phyloP scores from a whole-genome alignment of 345 rosid species.

The Laguncularia racemosa region DNA sequence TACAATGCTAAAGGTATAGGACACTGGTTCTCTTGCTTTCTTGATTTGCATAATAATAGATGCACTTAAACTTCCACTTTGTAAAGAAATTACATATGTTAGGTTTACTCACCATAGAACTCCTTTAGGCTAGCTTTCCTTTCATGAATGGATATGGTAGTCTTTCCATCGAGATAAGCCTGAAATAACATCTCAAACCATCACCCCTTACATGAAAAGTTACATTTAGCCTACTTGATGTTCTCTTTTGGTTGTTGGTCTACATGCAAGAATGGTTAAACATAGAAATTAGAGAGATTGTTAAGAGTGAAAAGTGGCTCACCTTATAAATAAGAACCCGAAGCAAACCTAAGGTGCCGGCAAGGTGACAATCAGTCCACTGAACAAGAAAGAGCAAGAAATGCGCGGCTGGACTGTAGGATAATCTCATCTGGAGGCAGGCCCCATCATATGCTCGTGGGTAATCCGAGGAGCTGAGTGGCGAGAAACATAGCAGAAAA shows the following conservation, averaged over 20 bases:
- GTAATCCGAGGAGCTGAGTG: slow-evolving; percentile 80
- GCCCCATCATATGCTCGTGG: slow-evolving; percentile 82
- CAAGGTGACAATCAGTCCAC: slow-evolving; percentile 91
- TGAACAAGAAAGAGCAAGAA: slow-evolving; percentile 85
- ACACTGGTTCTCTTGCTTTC: background rate
- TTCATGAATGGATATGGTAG: slow-evolving; percentile 76
- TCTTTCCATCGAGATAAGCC: slow-evolving; percentile 93
- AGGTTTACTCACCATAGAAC: slow-evolving; percentile 61
- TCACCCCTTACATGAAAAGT: background rate
- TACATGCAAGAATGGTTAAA: no score
- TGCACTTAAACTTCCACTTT: no score
- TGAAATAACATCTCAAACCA: slow-evolving; percentile 10
- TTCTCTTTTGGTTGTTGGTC: no score
- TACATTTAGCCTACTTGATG: background rate
- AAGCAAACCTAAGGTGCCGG: slow-evolving; percentile 85
- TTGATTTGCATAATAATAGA: background rate
- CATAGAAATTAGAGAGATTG: background rate
- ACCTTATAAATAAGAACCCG: slow-evolving; percentile 88
- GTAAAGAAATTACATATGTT: no score
- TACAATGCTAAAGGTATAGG: background rate
- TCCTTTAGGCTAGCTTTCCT: slow-evolving; percentile 81
- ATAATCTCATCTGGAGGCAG: slow-evolving; percentile 90
- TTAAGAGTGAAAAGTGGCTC: background rate
- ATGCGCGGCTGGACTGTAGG: slow-evolving; percentile 86
- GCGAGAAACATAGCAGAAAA: background rate